phyloP scores from a whole-genome alignment of 2,329 filamentous ascomycete genomes.

The Fusarium sulawesiense region DNA sequence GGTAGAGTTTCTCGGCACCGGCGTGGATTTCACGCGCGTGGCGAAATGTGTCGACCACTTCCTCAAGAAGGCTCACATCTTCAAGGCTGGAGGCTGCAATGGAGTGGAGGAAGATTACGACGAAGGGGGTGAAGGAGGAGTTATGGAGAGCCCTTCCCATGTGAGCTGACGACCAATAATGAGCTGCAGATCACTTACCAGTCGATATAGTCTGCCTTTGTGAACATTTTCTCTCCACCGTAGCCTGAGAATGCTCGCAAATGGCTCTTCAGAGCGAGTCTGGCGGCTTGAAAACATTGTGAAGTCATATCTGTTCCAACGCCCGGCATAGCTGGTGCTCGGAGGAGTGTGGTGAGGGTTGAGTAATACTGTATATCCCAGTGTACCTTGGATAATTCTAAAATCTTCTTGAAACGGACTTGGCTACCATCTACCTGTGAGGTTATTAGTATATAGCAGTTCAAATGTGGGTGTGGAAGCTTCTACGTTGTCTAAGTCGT shows the following conservation, averaged over 20 bases:
- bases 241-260: slow-evolving; percentile 33
- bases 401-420: slow-evolving; percentile 10
- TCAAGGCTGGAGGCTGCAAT: slow-evolving; percentile 23
- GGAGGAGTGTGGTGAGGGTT: slow-evolving; percentile 26
- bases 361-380: slow-evolving; percentile 43
- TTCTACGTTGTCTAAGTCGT: slow-evolving; percentile 21
- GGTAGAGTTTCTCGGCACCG: slow-evolving; percentile 31
- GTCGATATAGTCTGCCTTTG: slow-evolving; percentile 35
- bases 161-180: neutral
- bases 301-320: slow-evolving; percentile 24
- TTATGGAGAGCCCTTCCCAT: slow-evolving; percentile 35
- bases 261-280: slow-evolving; percentile 24
- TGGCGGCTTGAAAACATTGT: slow-evolving; percentile 33
- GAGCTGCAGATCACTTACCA: slow-evolving; percentile 12
- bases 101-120: slow-evolving; percentile 37
- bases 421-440: slow-evolving; percentile 15
- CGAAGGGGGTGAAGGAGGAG: slow-evolving; percentile 35
- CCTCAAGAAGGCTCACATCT: slow-evolving; percentile 18
- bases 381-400: slow-evolving; percentile 9
- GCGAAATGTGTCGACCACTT: slow-evolving; percentile 31
- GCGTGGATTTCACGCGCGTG: slow-evolving; percentile 19
- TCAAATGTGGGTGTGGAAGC: neutral
- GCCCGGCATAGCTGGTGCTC: slow-evolving; percentile 23
- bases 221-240: slow-evolving; percentile 9
- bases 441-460: neutral